Conservation (phyloP, 176 grass and related monocot genomes). For the Dactylis glomerata region DNA sequence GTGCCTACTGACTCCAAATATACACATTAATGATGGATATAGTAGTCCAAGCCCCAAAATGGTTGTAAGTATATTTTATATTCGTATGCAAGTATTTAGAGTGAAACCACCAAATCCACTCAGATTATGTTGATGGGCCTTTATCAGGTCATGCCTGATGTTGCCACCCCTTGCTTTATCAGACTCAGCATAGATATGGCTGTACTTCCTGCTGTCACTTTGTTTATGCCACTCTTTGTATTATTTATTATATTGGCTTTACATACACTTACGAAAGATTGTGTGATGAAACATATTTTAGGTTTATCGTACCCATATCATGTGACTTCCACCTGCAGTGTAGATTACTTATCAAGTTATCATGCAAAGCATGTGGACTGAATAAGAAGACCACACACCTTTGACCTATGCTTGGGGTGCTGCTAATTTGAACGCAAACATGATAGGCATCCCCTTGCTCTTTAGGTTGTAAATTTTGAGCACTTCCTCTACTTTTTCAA, state of each 20-base stretch:
- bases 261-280: conserved; percentile 2
- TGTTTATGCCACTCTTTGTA: not conserved
- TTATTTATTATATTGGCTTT: not conserved
- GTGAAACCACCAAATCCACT: conserved; percentile 34
- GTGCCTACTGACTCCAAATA: conserved; percentile 10
- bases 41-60: conserved; percentile 6
- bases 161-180: conserved; percentile 16
- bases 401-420: not conserved
- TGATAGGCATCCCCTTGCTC: conserved; percentile 16
- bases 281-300: not conserved
- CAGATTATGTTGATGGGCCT: conserved; percentile 12
- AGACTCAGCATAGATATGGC: conserved; percentile 27
- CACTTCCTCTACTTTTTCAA: not conserved
- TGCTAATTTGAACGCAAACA: conserved; percentile 19
- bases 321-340: not conserved
- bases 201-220: not conserved
- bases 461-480: conserved; percentile 21
- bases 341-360: not conserved
- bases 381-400: not conserved
- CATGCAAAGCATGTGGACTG: not conserved
- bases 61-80: conserved; percentile 3
- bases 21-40: conserved; percentile 18
- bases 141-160: conserved; percentile 33
- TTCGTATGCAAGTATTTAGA: not conserved
- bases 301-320: not conserved